Evolutionary conservation across 1,139 yeast species (phyloP).

Genomic region (Nakaseomyces sp.): DNA sequence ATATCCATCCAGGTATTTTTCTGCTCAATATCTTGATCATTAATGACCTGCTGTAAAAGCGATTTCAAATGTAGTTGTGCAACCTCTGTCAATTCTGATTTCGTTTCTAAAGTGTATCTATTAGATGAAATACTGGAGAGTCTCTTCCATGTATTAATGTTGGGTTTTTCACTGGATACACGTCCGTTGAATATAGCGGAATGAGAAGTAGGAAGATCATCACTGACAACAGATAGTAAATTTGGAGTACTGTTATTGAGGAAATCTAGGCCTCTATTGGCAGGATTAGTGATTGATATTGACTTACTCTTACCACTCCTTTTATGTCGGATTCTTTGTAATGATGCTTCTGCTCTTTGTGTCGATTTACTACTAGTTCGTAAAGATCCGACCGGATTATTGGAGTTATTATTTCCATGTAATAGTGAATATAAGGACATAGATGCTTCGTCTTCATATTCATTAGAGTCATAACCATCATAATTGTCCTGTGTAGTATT

Average conservation of each 20-base stretch:
- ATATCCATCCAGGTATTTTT: conserved; percentile 48
- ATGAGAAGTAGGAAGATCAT: conserved; percentile 15
- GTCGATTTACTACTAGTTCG: conserved; percentile 40
- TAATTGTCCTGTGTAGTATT: conserved; percentile 9
- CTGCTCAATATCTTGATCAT: conserved; percentile 54
- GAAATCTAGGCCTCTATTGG: conserved; percentile 17
- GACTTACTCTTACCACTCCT: conserved; percentile 45
- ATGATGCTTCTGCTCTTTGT: conserved; percentile 60
- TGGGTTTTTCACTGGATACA: conserved; percentile 5
- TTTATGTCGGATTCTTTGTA: conserved; percentile 53
- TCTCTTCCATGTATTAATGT: conserved; percentile 17
- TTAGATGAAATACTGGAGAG: conserved; percentile 16
- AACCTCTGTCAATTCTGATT: conserved; percentile 32
- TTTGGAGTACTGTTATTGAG: conserved; percentile 29
- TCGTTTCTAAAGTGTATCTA: conserved; percentile 13
- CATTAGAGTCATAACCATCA: neutral
- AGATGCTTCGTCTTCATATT: conserved; percentile 35
- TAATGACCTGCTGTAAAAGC: conserved; percentile 49
- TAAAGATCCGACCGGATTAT: conserved; percentile 28
- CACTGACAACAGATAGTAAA: conserved; percentile 24
- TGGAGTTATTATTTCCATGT: conserved; percentile 28
- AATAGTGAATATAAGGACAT: conserved; percentile 38
- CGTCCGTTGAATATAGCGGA: conserved; percentile 3
- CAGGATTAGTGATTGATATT: conserved; percentile 10
- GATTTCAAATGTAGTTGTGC: conserved; percentile 31